Conservation (phyloP, 805 yeast genomes). For the Candida berthetii region DNA sequence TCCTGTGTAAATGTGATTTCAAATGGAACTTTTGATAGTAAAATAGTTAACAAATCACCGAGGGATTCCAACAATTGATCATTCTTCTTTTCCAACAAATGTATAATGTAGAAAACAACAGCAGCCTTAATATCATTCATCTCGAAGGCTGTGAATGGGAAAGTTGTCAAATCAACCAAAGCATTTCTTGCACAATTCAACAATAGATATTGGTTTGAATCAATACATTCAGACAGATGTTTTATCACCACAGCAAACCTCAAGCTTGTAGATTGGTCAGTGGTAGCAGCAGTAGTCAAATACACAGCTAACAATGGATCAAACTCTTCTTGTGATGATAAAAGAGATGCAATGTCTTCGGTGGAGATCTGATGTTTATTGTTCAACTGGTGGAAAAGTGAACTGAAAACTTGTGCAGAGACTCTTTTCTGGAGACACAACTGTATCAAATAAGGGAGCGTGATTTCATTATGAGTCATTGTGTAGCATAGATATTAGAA, state of each 20-base stretch:
- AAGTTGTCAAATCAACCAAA: conserved; percentile 6
- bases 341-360: conserved; percentile 6
- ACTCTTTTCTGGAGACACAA: background rate
- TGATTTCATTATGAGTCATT: background rate
- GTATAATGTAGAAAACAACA: conserved; percentile 6
- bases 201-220: conserved; percentile 12
- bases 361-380: conserved; percentile 12
- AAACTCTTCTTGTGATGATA: conserved; percentile 3
- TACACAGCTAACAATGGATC: conserved; percentile 17
- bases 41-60: conserved; percentile 6
- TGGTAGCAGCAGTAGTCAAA: conserved; percentile 3
- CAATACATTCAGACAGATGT: conserved; percentile 5
- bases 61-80: conserved; percentile 5
- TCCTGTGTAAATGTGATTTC: conserved; percentile 5
- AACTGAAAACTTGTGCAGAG: background rate
- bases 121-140: conserved; percentile 7
- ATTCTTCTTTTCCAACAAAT: conserved; percentile 1
- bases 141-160: conserved; percentile 11
- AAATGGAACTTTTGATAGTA: conserved; percentile 8
- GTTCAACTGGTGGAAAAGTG: conserved; percentile 9
- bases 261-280: conserved; percentile 6
- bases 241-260: conserved; percentile 9
- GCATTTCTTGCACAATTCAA: conserved; percentile 9
- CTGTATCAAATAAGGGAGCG: background rate
- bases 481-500: no score